Percentiles rank a stretch among this genome's conserved stretches.
Conservation (phyloP, 768 basidiomycete genomes). For the Auricularia cornea region DNA sequence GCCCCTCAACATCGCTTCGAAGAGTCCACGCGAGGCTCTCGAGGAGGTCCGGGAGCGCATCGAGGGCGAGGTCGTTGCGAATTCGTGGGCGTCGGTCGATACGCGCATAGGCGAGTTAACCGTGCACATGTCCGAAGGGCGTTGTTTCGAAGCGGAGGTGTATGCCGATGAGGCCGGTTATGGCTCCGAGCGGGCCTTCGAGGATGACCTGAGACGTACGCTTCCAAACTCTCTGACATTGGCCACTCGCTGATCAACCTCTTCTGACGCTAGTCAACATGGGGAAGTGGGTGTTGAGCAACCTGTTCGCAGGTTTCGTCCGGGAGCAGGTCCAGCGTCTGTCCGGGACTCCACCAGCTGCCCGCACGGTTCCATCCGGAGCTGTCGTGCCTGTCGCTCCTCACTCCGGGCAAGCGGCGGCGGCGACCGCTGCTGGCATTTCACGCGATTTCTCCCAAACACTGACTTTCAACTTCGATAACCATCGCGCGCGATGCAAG, state of each 20-base stretch:
- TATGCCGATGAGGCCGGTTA: constrained; percentile 89
- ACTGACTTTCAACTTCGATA: not conserved
- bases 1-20: not conserved
- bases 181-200: constrained; percentile 46
- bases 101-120: constrained; percentile 84
- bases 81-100: constrained; percentile 81
- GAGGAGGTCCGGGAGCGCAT: constrained; percentile 84
- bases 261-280: constrained; percentile 58
- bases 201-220: constrained; percentile 76
- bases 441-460: constrained; percentile 5
- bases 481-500: constrained; percentile 4
- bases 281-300: constrained; percentile 84
- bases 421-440: not conserved
- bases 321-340: constrained; percentile 49
- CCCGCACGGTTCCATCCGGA: not conserved
- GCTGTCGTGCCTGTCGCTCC: constrained; percentile 12
- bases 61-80: constrained; percentile 87
- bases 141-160: constrained; percentile 89
- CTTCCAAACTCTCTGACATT: constrained; percentile 4
- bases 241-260: not conserved
- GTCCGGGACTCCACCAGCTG: constrained; percentile 12
- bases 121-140: constrained; percentile 70
- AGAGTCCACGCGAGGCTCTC: constrained; percentile 70
- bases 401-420: constrained; percentile 21
- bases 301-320: constrained; percentile 74